Evolutionary conservation across 1,284 basidiomycete species (phyloP).

Genomic region (Dichomitus squalens): DNA sequence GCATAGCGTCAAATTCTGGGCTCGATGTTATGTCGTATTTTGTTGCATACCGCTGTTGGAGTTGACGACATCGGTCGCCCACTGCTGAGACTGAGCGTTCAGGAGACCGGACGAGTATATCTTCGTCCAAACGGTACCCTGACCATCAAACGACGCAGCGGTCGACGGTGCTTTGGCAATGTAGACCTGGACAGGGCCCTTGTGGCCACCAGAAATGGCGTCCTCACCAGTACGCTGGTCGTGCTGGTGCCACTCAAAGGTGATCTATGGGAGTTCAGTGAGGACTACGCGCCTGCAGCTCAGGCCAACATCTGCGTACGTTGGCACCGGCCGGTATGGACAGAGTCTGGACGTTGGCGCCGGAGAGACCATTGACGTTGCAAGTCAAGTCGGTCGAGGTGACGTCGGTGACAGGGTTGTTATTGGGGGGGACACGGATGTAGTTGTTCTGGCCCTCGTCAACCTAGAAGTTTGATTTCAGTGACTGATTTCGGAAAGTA

Average conservation of each 20-base stretch:
- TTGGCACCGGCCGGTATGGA: conserved; percentile 45
- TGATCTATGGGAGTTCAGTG: conserved; percentile 24
- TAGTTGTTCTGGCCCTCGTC: conserved; percentile 48
- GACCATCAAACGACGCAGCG: conserved; percentile 46
- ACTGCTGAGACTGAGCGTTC: conserved; percentile 37
- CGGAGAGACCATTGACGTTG: conserved; percentile 51
- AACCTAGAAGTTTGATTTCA: conserved; percentile 26
- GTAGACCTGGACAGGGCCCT: conserved; percentile 52
- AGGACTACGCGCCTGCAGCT: not conserved
- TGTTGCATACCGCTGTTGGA: conserved; percentile 38
- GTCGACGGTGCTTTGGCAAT: conserved; percentile 51
- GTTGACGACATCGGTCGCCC: conserved; percentile 54
- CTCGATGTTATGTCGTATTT: not conserved
- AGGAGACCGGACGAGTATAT: conserved; percentile 52
- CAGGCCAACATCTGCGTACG: conserved; percentile 26
- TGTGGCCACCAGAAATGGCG: conserved; percentile 53
- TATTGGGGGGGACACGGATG: conserved; percentile 51
- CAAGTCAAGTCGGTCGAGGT: conserved; percentile 51
- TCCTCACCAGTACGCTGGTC: conserved; percentile 55
- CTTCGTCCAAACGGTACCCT: conserved; percentile 55
- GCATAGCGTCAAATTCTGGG: not conserved
- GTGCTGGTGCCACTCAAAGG: conserved; percentile 51
- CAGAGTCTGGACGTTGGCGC: conserved; percentile 40
- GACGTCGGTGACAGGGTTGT: conserved; percentile 56
- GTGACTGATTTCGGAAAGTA: not conserved